These are phyloP conservation scores for Salvia splendens DNA, from an alignment of 257 asterid genomes.

Conservation along the genomic window DNA sequence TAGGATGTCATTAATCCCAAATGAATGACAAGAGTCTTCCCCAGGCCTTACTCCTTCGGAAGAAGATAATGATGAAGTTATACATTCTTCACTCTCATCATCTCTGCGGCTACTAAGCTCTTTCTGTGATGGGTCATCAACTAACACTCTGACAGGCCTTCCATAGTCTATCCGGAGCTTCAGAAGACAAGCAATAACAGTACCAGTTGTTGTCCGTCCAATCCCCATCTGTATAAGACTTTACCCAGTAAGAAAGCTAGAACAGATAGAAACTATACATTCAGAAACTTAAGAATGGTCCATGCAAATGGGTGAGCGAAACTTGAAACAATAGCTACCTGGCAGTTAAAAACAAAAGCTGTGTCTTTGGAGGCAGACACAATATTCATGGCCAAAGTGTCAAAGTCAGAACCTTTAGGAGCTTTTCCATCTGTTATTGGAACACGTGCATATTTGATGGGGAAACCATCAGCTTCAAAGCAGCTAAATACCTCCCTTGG, in stretches of 20 bases:
- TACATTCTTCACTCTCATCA: slow-evolving; percentile 56
- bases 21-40: slow-evolving; percentile 58
- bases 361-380: slow-evolving; percentile 89
- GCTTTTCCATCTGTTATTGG: slow-evolving; percentile 99
- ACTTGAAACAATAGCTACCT: slow-evolving; percentile 50
- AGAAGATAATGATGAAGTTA: slow-evolving; percentile 42
- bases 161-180: slow-evolving; percentile 88
- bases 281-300: slow-evolving; percentile 24
- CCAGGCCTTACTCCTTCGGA: slow-evolving; percentile 44
- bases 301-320: slow-evolving; percentile 26
- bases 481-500: slow-evolving; percentile 90
- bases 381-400: slow-evolving; percentile 72
- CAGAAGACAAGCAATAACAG: slow-evolving; percentile 94
- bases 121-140: slow-evolving; percentile 50
- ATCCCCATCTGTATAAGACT: slow-evolving; percentile 78
- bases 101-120: slow-evolving; percentile 47
- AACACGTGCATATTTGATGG: slow-evolving; percentile 92
- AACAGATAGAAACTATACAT: slow-evolving; percentile 28
- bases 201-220: slow-evolving; percentile 97
- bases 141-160: slow-evolving; percentile 74
- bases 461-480: slow-evolving; percentile 80
- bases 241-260: slow-evolving; percentile 28
- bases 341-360: slow-evolving; percentile 95
- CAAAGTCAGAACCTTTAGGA: slow-evolving; percentile 96
- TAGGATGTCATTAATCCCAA: slow-evolving; percentile 93